These are phyloP conservation scores for Cadophora gregata DNA, from an alignment of 2,329 filamentous ascomycete genomes.

Conservation along the genomic window DNA sequence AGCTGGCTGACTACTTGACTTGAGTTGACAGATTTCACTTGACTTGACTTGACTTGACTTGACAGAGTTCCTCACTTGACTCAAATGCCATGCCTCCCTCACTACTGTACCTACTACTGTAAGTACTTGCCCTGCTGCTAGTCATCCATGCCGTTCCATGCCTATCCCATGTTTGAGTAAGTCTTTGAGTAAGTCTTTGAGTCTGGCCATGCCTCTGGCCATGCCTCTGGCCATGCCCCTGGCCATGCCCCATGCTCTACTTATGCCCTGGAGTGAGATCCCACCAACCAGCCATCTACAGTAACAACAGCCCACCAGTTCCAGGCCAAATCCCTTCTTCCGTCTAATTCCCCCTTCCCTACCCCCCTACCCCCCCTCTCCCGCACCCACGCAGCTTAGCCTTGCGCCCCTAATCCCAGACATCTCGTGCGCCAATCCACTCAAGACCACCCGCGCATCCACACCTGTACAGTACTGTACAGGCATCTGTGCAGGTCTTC, in stretches of 20 bases:
- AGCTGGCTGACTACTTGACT: no score
- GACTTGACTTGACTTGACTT: neutral
- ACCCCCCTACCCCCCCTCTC: constrained; percentile 3
- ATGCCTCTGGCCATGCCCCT: neutral
- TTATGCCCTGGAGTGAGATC: neutral
- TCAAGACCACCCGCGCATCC: neutral
- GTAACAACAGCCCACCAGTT: neutral
- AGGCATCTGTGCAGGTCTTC: neutral
- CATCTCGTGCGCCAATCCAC: constrained; percentile 6
- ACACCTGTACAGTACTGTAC: neutral
- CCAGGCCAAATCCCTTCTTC: constrained; percentile 2
- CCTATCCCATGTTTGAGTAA: neutral
- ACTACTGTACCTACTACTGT: no score
- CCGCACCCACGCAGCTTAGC: constrained; percentile 6
- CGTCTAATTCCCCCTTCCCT: neutral
- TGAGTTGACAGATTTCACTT: no score
- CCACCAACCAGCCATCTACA: neutral
- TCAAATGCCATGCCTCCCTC: neutral
- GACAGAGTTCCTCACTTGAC: neutral
- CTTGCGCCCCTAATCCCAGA: neutral
- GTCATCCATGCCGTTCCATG: neutral
- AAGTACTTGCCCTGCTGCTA: neutral
- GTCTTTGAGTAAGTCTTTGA: no score
- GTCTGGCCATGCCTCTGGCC: no score
- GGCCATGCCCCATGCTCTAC: neutral